These are phyloP conservation scores for Cochlearia excelsa DNA, from an alignment of 345 rosid genomes.

Conservation along the genomic window DNA sequence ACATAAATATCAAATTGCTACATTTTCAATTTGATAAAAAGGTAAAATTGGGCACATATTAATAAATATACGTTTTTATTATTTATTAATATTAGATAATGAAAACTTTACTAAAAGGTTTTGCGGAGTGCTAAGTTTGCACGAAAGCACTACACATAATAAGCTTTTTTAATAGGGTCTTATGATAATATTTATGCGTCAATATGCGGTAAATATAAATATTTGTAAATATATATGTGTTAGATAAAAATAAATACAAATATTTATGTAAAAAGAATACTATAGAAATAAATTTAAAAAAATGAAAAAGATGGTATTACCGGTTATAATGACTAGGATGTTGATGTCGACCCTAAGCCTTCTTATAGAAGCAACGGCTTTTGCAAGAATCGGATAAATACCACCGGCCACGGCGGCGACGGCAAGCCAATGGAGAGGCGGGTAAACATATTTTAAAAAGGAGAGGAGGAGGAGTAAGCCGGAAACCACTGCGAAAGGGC, in stretches of 20 bases:
- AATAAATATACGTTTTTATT: not conserved
- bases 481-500: constrained; percentile 61
- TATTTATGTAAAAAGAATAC: not conserved
- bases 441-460: constrained; percentile 48
- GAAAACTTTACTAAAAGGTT: constrained; percentile 30
- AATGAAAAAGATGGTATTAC: constrained; percentile 34
- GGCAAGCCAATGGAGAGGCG: constrained; percentile 71
- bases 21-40: not conserved
- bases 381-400: constrained; percentile 53
- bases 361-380: constrained; percentile 46
- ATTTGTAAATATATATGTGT: not conserved
- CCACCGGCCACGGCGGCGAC: constrained; percentile 66
- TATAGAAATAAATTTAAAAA: not conserved
- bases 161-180: constrained; percentile 3
- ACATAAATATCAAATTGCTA: constrained; percentile 3
- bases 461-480: constrained; percentile 57
- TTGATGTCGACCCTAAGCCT: constrained; percentile 60
- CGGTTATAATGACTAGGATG: constrained; percentile 69
- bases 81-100: not conserved
- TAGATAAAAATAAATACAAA: not conserved
- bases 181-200: no score
- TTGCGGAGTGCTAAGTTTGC: constrained; percentile 31
- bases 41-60: not conserved
- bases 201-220: no score
- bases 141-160: constrained; percentile 14